phyloP scores from a whole-genome alignment of 345 rosid species.

The Lepidium didymum region DNA sequence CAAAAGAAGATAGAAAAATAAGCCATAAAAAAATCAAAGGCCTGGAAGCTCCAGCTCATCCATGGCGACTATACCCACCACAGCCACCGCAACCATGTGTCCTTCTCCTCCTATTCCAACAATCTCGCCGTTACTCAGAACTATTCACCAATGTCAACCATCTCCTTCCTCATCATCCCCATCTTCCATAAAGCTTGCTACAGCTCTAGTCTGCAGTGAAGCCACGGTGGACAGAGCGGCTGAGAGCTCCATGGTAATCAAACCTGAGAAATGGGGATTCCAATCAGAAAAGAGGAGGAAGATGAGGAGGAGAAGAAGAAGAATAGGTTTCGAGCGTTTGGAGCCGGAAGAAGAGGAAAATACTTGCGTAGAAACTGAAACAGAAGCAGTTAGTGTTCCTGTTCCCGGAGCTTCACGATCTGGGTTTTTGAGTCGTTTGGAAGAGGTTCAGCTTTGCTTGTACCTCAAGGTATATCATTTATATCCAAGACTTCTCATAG shows the following conservation, averaged over 20 bases:
- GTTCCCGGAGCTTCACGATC: conserved; percentile 23
- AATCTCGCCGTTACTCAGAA: conserved; percentile 25
- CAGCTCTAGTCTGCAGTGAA: conserved; percentile 15
- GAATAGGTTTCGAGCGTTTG: conserved; percentile 21
- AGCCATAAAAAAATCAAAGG: background rate
- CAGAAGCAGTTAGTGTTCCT: background rate
- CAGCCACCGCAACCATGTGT: conserved; percentile 34
- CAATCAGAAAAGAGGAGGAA: conserved; percentile 35
- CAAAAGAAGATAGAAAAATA: conserved; percentile 20
- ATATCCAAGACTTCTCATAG: background rate
- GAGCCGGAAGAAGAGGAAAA: conserved; percentile 20
- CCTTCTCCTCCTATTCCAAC: conserved; percentile 39
- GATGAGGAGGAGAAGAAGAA: conserved; percentile 37
- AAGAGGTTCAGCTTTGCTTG: conserved; percentile 47
- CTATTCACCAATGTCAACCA: conserved; percentile 28
- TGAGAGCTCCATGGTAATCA: conserved; percentile 26
- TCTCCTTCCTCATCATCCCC: conserved; percentile 26
- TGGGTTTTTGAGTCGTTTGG: conserved; percentile 32
- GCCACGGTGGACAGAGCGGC: conserved; percentile 22
- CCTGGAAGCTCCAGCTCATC: conserved; percentile 24
- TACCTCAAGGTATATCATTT: conserved; percentile 34
- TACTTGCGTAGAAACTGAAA: background rate
- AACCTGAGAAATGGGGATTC: conserved; percentile 28
- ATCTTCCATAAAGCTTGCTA: conserved; percentile 19
- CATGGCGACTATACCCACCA: conserved; percentile 34